Evolutionary conservation across 192 early-diverging fungal genomes (phyloP).

Genomic region (Coemansia sp.): DNA sequence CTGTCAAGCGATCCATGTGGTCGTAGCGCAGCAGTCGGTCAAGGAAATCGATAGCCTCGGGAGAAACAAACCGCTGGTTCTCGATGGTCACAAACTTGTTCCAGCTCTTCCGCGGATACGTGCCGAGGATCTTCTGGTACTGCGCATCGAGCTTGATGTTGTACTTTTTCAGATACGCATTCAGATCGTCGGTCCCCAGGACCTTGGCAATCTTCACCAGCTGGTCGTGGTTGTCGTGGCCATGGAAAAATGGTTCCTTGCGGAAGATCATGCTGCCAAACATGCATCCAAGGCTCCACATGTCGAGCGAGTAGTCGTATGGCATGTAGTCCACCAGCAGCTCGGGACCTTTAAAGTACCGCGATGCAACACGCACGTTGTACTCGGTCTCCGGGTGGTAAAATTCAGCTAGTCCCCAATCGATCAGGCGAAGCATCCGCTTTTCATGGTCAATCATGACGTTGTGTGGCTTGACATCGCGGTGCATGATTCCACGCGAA

Average conservation of each 20-base stretch:
- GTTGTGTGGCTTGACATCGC: constrained; percentile 99
- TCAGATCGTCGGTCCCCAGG: constrained; percentile 93
- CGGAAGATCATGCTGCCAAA: constrained; percentile 99
- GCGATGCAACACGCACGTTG: constrained; percentile 97
- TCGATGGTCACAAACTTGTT: constrained; percentile 78
- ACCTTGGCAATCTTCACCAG: constrained; percentile 98
- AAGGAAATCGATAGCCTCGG: constrained; percentile 86
- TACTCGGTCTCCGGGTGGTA: constrained; percentile 97
- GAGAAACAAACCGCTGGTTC: constrained; percentile 79
- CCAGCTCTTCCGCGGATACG: constrained; percentile 89
- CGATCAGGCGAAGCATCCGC: constrained; percentile 90
- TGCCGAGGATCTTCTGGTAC: constrained; percentile 92
- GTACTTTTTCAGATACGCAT: constrained; percentile 93
- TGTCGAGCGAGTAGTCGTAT: constrained; percentile 99
- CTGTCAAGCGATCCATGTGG: constrained; percentile 86
- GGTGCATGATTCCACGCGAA: constrained; percentile 98
- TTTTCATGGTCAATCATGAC: constrained; percentile 99
- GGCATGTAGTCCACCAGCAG: constrained; percentile 96
- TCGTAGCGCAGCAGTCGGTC: constrained; percentile 91
- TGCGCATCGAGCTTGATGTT: constrained; percentile 87
- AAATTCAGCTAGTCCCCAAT: constrained; percentile 99
- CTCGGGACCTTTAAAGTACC: constrained; percentile 99
- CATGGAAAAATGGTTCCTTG: constrained; percentile 99
- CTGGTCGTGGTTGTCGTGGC: constrained; percentile 98
- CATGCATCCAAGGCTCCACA: constrained; percentile 99